Evolutionary conservation across 805 yeast genomes (phyloP).

Genomic region (Tanozyma kutaoensis): DNA sequence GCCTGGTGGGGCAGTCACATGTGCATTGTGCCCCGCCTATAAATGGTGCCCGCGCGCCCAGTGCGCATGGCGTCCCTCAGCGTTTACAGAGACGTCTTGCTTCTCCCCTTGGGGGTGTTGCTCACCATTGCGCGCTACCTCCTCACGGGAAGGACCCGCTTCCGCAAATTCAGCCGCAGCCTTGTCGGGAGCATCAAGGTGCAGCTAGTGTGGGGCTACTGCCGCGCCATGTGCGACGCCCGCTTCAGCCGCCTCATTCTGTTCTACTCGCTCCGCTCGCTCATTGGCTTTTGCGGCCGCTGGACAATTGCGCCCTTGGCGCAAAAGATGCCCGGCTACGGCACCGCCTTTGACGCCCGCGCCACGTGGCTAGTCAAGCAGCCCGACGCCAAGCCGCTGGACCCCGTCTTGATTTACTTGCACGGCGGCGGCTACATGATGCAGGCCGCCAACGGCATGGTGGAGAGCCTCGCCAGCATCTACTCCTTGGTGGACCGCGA

Average conservation of each 20-base stretch:
- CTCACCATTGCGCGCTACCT: background rate
- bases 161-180: background rate
- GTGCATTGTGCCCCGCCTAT: too few species aligned
- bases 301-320: background rate
- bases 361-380: conserved; percentile 22
- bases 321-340: conserved; percentile 12
- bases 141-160: background rate
- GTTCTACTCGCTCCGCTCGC: background rate
- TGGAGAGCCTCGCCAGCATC: conserved; percentile 1
- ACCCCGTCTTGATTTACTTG: conserved; percentile 18
- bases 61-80: too few species aligned
- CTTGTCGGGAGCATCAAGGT: background rate
- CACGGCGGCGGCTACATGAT: conserved; percentile 30
- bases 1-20: too few species aligned
- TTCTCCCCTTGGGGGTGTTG: background rate
- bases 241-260: background rate
- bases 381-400: conserved; percentile 9
- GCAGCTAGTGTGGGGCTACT: background rate
- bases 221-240: background rate
- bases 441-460: conserved; percentile 6
- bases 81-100: too few species aligned
- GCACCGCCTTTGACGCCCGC: conserved; percentile 15
- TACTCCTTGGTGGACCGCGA: conserved; percentile 14
- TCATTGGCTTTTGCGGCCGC: background rate
- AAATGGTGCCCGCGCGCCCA: too few species aligned